phyloP scores from a whole-genome alignment of 1,284 basidiomycete genomes.

The Psilocybe mexicana region DNA sequence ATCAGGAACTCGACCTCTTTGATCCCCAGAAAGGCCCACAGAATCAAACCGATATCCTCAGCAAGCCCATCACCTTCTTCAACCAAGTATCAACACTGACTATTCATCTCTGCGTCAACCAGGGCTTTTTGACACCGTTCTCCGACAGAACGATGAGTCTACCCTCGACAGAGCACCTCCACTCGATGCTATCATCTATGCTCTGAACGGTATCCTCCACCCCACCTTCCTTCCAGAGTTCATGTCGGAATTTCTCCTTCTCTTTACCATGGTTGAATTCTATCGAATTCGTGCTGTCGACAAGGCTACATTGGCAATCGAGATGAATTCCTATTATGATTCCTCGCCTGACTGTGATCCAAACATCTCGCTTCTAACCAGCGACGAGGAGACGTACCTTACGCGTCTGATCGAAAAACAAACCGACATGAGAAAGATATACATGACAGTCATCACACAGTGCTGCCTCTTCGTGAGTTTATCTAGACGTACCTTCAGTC shows the following conservation, averaged over 20 bases:
- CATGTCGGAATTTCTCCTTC: conserved; percentile 33
- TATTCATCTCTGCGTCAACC: not conserved
- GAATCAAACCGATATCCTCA: conserved; percentile 7
- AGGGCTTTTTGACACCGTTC: conserved; percentile 12
- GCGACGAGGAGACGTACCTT: conserved; percentile 24
- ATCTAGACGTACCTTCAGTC: not conserved
- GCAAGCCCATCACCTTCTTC: conserved; percentile 1
- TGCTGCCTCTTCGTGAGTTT: conserved; percentile 28
- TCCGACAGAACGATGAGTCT: conserved; percentile 18
- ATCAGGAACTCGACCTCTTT: conserved; percentile 6
- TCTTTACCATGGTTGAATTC: conserved; percentile 41
- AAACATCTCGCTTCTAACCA: conserved; percentile 13
- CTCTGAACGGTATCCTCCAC: conserved; percentile 38
- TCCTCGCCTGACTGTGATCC: conserved; percentile 16
- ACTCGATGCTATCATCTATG: conserved; percentile 37
- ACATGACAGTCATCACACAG: conserved; percentile 33
- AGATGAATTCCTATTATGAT: conserved; percentile 36
- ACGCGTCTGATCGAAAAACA: conserved; percentile 15
- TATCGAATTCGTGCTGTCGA: conserved; percentile 35
- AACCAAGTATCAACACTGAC: not conserved
- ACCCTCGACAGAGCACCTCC: conserved; percentile 29
- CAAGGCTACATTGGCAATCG: conserved; percentile 32
- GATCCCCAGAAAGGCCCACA: conserved; percentile 3
- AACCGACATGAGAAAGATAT: conserved; percentile 31
- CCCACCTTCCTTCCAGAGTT: conserved; percentile 35